phyloP scores from a whole-genome alignment of 345 rosid genomes.

The Reutealis trisperma region DNA sequence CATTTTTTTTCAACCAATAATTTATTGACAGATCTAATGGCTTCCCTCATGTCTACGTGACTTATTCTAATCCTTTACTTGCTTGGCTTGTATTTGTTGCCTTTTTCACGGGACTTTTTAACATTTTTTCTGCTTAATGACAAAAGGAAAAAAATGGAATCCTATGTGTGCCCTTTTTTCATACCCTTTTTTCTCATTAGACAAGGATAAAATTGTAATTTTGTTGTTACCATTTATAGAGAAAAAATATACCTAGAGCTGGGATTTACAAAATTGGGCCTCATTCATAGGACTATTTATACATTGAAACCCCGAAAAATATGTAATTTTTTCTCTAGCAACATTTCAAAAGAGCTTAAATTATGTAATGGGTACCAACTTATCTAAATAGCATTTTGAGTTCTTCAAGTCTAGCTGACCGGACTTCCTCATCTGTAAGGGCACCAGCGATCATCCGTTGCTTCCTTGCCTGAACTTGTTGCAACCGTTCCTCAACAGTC shows the following conservation, averaged over 20 bases:
- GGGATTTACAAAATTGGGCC: conserved; percentile 1
- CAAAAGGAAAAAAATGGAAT: background rate
- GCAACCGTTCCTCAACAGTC: conserved; percentile 61
- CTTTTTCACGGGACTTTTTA: background rate
- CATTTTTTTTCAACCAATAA: background rate
- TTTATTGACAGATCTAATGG: background rate
- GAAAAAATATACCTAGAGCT: background rate
- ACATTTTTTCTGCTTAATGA: background rate
- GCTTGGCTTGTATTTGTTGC: background rate
- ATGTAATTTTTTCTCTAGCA: too few species aligned
- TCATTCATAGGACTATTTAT: too few species aligned
- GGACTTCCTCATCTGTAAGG: conserved; percentile 62
- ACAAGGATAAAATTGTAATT: background rate
- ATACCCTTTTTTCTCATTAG: too few species aligned
- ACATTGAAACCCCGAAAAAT: too few species aligned
- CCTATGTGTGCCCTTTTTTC: background rate
- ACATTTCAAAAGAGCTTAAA: too few species aligned
- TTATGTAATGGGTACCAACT: background rate
- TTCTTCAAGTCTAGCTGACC: conserved; percentile 65
- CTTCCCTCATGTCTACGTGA: background rate
- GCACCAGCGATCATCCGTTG: conserved; percentile 68
- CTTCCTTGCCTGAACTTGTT: conserved; percentile 72
- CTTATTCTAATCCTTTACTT: conserved; percentile 1
- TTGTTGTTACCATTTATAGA: background rate
- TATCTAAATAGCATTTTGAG: conserved; percentile 67